Conservation (phyloP, 345 rosid genomes). For the Sapria himalayana region DNA sequence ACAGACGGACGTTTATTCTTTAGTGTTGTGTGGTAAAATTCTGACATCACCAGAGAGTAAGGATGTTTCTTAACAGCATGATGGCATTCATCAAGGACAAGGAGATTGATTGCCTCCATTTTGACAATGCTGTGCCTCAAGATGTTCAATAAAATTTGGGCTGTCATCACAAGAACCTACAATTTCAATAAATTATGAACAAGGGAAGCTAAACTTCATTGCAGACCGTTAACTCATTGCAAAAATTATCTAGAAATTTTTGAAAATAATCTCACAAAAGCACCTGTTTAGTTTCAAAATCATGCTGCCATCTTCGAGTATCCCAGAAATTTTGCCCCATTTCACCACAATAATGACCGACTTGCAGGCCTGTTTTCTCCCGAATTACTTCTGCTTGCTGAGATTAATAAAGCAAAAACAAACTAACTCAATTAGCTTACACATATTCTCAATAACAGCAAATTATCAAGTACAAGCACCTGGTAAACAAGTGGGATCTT, state of each 20-base stretch:
- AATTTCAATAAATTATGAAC: conserved; percentile 6
- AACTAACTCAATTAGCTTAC: too few species aligned
- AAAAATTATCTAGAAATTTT: neutral
- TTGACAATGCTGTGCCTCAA: conserved; percentile 88
- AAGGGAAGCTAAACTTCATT: conserved; percentile 3
- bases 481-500: conserved; percentile 95
- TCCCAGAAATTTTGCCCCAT: conserved; percentile 97
- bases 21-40: conserved; percentile 74
- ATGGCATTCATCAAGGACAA: conserved; percentile 90
- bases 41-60: conserved; percentile 95
- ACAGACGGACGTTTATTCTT: conserved; percentile 87
- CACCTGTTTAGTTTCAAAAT: conserved; percentile 89
- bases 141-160: conserved; percentile 85
- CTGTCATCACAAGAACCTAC: conserved; percentile 94
- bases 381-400: conserved; percentile 98
- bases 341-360: conserved; percentile 93
- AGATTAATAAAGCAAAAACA: conserved; percentile 9
- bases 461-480: too few species aligned
- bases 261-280: conserved; percentile 4
- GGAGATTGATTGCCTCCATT: conserved; percentile 80
- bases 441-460: too few species aligned
- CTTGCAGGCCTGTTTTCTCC: conserved; percentile 46
- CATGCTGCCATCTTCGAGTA: conserved; percentile 78
- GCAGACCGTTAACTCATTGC: neutral
- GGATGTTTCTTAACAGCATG: conserved; percentile 99